Percentiles rank a stretch among this genome's conserved stretches.
phyloP scores from a whole-genome alignment of 139 green algal genomes.

The Nannochloris sp. region DNA sequence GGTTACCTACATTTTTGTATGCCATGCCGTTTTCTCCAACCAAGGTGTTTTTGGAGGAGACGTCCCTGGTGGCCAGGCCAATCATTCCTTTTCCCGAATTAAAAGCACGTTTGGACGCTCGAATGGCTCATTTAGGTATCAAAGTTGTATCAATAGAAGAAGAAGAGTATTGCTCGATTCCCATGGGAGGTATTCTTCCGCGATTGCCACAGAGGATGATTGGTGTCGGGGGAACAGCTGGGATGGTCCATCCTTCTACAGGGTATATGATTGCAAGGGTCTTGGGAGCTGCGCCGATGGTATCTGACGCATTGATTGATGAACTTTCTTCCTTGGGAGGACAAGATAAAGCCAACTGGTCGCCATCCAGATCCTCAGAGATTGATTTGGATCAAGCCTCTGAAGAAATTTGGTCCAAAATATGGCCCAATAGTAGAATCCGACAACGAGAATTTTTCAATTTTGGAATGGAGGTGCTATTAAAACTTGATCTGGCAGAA shows the following conservation, averaged over 20 bases:
- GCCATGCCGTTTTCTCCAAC: conserved; percentile 95
- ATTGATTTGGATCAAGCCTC: conserved; percentile 43
- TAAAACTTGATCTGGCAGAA: conserved; percentile 70
- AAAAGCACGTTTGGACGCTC: conserved; percentile 72
- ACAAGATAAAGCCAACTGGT: conserved; percentile 38
- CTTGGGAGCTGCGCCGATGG: conserved; percentile 66
- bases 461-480: conserved; percentile 93
- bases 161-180: conserved; percentile 98
- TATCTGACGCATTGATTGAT: conserved; percentile 77
- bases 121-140: conserved; percentile 69
- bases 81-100: conserved; percentile 83
- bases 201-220: conserved; percentile 86
- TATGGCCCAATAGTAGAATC: conserved; percentile 84
- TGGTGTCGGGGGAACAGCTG: conserved; percentile 89
- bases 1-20: conserved; percentile 94
- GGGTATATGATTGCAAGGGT: conserved; percentile 92
- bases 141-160: conserved; percentile 78
- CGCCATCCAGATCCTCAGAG: conserved; percentile 29
- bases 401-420: conserved; percentile 62
- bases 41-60: conserved; percentile 89
- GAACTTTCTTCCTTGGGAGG: conserved; percentile 36
- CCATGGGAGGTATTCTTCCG: conserved; percentile 95
- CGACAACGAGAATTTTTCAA: conserved; percentile 88
- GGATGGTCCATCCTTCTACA: conserved; percentile 91
- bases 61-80: conserved; percentile 84